Evolutionary conservation across 768 basidiomycete species (phyloP).

Genomic region (Auriscalpium microsporum): DNA sequence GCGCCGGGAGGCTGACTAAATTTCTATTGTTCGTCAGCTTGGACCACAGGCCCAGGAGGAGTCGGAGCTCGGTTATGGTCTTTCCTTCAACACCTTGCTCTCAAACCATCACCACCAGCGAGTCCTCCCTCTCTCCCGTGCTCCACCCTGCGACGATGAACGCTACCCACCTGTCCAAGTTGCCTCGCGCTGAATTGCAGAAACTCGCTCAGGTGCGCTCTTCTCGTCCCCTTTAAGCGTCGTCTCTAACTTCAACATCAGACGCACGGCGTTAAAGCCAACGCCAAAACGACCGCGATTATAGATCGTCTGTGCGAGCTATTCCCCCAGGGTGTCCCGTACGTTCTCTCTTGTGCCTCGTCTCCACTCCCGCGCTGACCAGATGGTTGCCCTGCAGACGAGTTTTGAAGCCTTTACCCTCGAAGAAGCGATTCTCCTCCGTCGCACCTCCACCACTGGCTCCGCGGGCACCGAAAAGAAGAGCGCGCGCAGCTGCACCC

Average conservation of each 20-base stretch:
- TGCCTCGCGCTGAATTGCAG: background rate
- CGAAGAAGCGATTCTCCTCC: background rate
- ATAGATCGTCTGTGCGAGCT: conserved; percentile 20
- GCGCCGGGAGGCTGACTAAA: background rate
- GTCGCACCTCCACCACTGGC: background rate
- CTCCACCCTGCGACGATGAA: background rate
- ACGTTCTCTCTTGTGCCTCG: background rate
- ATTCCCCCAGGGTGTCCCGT: conserved; percentile 16
- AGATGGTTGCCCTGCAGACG: background rate
- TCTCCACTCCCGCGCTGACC: background rate
- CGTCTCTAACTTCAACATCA: conserved; percentile 4
- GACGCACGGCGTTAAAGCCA: conserved; percentile 20
- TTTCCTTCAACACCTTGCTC: too few relatives aligned
- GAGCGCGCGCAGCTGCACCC: background rate
- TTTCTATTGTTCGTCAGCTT: background rate
- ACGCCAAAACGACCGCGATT: conserved; percentile 22
- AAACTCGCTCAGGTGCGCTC: background rate
- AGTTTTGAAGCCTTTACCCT: background rate
- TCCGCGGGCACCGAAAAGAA: background rate
- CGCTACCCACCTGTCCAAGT: background rate
- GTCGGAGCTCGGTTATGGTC: background rate
- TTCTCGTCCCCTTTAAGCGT: background rate
- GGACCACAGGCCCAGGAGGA: background rate
- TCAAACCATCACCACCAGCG: too few relatives aligned
- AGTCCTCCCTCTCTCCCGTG: background rate